A percentile compares a stretch with the other conserved stretches of the same genome.
phyloP scores from a whole-genome alignment of 129 eudicot genomes.

The Pseudognaphalium luteoalbum region DNA sequence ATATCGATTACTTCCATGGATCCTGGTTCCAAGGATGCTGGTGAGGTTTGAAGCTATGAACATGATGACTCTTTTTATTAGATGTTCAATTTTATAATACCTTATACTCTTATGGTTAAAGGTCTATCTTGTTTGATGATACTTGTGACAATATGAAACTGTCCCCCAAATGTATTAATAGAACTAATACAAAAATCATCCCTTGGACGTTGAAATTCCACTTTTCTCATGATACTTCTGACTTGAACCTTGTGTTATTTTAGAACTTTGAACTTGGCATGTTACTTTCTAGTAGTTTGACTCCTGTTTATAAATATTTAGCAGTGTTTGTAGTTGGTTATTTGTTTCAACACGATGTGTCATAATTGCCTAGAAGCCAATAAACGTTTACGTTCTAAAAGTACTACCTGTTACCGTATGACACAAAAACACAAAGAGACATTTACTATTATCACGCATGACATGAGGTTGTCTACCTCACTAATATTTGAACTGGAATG shows the following conservation, averaged over 20 bases:
- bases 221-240: not conserved
- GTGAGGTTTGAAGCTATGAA: conserved; percentile 8
- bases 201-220: not conserved
- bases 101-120: not conserved
- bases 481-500: no score
- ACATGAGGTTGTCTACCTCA: no score
- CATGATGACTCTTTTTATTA: not conserved
- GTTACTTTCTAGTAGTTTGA: not conserved
- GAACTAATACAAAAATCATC: conserved; percentile 2
- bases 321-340: not conserved
- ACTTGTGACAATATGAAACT: not conserved
- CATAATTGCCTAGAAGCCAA: not conserved
- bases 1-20: conserved; percentile 14
- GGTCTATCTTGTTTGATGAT: conserved; percentile 2
- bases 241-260: not conserved
- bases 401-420: not conserved
- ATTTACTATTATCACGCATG: no score
- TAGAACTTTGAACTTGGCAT: not conserved
- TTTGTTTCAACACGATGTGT: not conserved
- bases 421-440: not conserved
- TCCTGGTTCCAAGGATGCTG: conserved; percentile 3
- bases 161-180: not conserved
- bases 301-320: not conserved
- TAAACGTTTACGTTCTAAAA: not conserved
- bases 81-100: not conserved